Base-by-base conservation (phyloP, 177 flowering plant species). In the Telopea speciosissima region DNA sequence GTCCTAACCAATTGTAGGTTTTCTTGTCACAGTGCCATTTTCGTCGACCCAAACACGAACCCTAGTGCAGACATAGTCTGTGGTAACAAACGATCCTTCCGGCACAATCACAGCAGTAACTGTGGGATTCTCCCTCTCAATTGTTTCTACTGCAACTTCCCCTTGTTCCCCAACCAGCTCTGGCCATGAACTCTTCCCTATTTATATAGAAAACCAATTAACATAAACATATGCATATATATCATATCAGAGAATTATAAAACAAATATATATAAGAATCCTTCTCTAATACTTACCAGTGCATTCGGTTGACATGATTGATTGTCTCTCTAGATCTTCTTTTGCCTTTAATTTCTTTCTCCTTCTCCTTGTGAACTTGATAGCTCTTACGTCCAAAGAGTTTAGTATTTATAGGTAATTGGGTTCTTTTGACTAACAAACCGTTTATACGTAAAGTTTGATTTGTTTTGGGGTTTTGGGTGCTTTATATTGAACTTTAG, bases 41-140 rank as follows among this genome's bases (percentile, higher is more conserved):
- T 14, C 26, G 4, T 59, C 36, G 6, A 72, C 65, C 69, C 70
- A 72, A 66, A 63, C 22, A 16, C 66, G 42, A 63, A 63, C 66
- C 66, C 66, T 63, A 28, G 40, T 31, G 42, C 66, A 63, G 10
- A 28, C 23, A 10, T 17, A 63, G 8, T 63, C 42, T 31, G 1
- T 1, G 4, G 42, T 28, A 2, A 63, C 66, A 4, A 17, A 16
- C 40, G 42, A 14, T 63, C 66, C 66, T 63, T 63, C 40, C 5
- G 19, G 19, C 8, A 63, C 42, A 9, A 28, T 63, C 8, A 17
- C 22, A 16, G 42, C 66, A 4, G 23, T 17, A 3, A 63, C 42
- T 2, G 0, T 5, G 17, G 66, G 66, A 63, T 28, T 63, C 22
- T 63, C 66, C 0, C 22, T 28, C 22, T 28, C 42, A 31, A 26